Evolutionary conservation across 2,329 filamentous ascomycete species (phyloP).

Genomic region (Cytospora mali): DNA sequence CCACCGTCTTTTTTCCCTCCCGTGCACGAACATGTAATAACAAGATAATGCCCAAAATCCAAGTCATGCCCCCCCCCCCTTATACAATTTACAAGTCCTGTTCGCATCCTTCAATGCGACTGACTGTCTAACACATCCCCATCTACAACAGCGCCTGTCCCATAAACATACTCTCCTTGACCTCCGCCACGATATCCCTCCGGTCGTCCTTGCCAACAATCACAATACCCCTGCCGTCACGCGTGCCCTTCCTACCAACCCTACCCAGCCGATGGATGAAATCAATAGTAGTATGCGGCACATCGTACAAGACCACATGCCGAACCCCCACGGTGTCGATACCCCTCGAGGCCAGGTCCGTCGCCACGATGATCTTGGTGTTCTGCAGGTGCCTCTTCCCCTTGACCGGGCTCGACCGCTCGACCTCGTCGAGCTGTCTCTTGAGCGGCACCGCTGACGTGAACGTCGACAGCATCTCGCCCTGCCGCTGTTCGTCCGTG

Average conservation of each 20-base stretch:
- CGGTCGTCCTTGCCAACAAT: conserved; percentile 87
- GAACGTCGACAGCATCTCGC: conserved; percentile 76
- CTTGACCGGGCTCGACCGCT: conserved; percentile 34
- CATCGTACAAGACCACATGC: conserved; percentile 92
- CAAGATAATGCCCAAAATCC: neutral
- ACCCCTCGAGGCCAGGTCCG: conserved; percentile 86
- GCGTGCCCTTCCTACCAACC: conserved; percentile 87
- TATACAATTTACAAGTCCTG: no score
- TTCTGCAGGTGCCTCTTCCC: conserved; percentile 63
- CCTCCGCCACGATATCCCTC: conserved; percentile 87
- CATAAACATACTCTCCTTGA: conserved; percentile 86
- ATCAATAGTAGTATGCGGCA: conserved; percentile 97
- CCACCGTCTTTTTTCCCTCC: neutral
- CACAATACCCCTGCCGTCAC: conserved; percentile 88
- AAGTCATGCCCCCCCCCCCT: no score
- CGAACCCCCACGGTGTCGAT: conserved; percentile 92
- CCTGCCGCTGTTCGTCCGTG: conserved; percentile 74
- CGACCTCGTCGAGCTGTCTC: conserved; percentile 36
- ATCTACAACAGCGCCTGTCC: conserved; percentile 73
- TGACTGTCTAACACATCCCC: no score
- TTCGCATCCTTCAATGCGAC: no score
- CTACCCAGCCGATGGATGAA: conserved; percentile 95
- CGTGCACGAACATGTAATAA: neutral
- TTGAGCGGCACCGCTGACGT: conserved; percentile 53
- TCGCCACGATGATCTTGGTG: conserved; percentile 90